Conservation (phyloP, 768 basidiomycete species). For the Boletus reticuloceps region DNA sequence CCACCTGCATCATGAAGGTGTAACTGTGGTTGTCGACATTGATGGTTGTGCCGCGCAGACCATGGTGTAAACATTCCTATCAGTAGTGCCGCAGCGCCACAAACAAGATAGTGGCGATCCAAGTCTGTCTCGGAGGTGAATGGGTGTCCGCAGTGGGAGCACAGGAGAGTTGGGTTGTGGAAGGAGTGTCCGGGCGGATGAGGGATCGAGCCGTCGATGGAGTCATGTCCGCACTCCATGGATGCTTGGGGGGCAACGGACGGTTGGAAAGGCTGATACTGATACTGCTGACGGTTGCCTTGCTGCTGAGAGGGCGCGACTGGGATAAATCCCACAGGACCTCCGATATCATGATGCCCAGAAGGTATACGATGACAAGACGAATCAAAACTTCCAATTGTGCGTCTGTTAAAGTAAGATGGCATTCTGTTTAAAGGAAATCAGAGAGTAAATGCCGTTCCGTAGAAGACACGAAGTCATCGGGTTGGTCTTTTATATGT, state of each 20-base stretch:
- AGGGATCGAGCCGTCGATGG: background rate
- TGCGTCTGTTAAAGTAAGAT: conserved; percentile 6
- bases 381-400: background rate
- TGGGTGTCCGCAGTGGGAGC: conserved; percentile 13
- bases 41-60: background rate
- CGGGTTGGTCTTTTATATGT: too few species aligned
- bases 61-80: conserved; percentile 14
- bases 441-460: too few species aligned
- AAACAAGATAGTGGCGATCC: conserved; percentile 7
- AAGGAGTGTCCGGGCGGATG: background rate
- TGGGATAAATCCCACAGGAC: background rate
- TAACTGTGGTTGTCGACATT: background rate
- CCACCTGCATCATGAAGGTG: background rate
- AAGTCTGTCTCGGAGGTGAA: conserved; percentile 9
- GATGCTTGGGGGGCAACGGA: background rate
- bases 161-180: background rate
- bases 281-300: background rate
- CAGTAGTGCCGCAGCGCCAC: conserved; percentile 12
- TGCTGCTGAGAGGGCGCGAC: background rate
- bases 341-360: background rate
- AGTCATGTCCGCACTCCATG: background rate
- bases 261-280: background rate
- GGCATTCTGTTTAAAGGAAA: background rate
- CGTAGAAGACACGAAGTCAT: too few species aligned
- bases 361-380: background rate